Evolutionary conservation across 805 yeast species (phyloP), one percentile per base, ranked within the genome.

Genomic region (Huiozyma sinensis): DNA sequence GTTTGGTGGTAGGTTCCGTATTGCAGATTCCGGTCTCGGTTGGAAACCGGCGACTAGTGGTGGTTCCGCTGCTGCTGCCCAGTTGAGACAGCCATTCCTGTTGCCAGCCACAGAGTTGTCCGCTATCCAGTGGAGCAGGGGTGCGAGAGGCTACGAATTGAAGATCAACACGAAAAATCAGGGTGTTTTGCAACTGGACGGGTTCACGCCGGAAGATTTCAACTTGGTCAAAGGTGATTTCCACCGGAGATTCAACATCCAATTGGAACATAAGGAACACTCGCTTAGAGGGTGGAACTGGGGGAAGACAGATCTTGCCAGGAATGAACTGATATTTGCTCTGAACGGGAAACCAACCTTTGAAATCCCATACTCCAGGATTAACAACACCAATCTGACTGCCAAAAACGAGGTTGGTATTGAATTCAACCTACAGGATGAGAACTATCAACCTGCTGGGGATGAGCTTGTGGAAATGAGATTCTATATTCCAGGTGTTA

Each of bases 221-320:
- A 77, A 79, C 47, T 72, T 82, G 47, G 69, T 92, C 57, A 90
- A 89, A 63, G 83, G 76, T 57, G 95, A 89, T 52, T 70, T 92
- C 52, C 88, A 83, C 58, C 72, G 88, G 52, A 76, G 83, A 56
- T 86, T 88, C 64, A 71, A 70, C 44, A 69, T 85, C 37, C 75
- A 76, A 44, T 71, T 92, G 46, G 97, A 92, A 54, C 81, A 75
- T 49, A 78, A 73, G 55, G 97, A 90, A 56, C 98, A 92, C 65
- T 83, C 96, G 5, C 69, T 92, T 51, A 77, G 96, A 67, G 99
- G 99, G 31, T 92, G 98, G 98, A 92, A 92, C 65, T 92, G 98
- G 98, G 99, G 99, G 44, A 79, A 82, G 50, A 73, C 90, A 11
- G 95, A 89, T 61, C 76, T 92, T 60, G 95, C 95, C 17, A 77